Evolutionary conservation across 2,329 filamentous ascomycete genomes (phyloP), one percentile per base, ranked within the genome.

Genomic region (Colletotrichum lentis): DNA sequence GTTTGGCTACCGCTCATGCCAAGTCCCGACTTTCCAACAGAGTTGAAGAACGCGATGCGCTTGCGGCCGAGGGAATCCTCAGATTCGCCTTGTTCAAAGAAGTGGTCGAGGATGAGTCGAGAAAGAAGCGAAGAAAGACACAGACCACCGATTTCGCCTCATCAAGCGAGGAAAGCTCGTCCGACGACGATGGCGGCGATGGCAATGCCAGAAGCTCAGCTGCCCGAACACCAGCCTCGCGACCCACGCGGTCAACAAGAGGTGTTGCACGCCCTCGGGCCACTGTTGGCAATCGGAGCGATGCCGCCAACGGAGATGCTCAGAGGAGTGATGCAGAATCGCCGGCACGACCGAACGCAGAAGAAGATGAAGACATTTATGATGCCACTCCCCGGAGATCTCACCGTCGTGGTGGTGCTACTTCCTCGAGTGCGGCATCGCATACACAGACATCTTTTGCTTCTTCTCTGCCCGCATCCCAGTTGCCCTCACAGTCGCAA

Each of bases 1-100:
- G 96, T 89, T 85, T 99, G 20, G 92, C 96, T 5, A 98, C 95
- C 0, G 96, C 96, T 1, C 96, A 99, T 74, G 96, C 96, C 69
- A 99, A 98, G 80, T 88, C 94, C 7, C 89, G 96, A 37, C 84
- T 99, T 7, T 97, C 94, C 1, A 94, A 88, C 75, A 85, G 93
- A 47, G 93, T 99, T 3, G 94, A 98, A 72, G 91, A 97, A 77
- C 90, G 90, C 63, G 96, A 99, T 77, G 94, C 95, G 1, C 82
- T 92, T 61, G 90, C 94, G 41, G 96, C 96, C 11, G 95, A 99
- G 77, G 86, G 89, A 10, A 97, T 99, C 72, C 82, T 99, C 39
- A 88, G 96, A 20, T 99, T 97, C 76, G 96, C 96, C 2, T 85
- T 99, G 43, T 99, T 99, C 86, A 98, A 98, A 78, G 96, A 99